Evolutionary conservation across 2,329 filamentous ascomycete species (phyloP).

Genomic region (Aspergillus fumigatiaffinis): DNA sequence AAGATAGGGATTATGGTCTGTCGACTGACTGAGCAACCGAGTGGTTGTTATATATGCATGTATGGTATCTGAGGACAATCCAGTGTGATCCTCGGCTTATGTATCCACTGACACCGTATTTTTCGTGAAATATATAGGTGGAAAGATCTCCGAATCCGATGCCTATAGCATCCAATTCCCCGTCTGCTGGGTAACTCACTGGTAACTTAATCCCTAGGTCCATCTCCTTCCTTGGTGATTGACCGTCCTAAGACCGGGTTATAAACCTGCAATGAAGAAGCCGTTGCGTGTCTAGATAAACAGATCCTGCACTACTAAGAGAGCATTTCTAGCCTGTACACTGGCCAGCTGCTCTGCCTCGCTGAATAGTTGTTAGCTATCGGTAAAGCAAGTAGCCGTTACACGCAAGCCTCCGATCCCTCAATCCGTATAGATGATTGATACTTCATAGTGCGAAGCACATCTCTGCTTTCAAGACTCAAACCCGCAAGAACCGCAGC

Average conservation of each 20-base stretch:
- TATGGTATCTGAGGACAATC: too few relatives aligned
- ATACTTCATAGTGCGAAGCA: too few relatives aligned
- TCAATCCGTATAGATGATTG: too few relatives aligned
- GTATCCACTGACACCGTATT: too few relatives aligned
- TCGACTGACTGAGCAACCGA: neutral
- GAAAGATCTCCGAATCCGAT: too few relatives aligned
- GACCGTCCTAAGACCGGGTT: neutral
- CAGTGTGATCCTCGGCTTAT: too few relatives aligned
- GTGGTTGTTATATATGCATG: neutral
- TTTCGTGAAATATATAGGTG: too few relatives aligned
- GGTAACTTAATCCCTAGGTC: neutral
- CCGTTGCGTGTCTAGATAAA: neutral
- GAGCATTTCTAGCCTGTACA: neutral
- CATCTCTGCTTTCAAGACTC: too few relatives aligned
- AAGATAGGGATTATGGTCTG: too few relatives aligned
- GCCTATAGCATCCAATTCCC: neutral
- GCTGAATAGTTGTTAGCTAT: neutral
- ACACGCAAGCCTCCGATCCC: neutral
- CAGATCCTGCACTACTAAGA: neutral
- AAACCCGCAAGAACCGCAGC: too few relatives aligned
- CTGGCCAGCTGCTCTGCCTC: neutral
- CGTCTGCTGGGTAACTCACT: neutral
- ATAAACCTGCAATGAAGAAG: neutral
- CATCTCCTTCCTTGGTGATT: accelerated
- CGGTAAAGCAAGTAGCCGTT: neutral